Percentiles rank a stretch among this genome's conserved stretches.
These are phyloP conservation scores for Ceratobasidium sp. DNA, from an alignment of 1,284 basidiomycete species.

Conservation along the genomic window DNA sequence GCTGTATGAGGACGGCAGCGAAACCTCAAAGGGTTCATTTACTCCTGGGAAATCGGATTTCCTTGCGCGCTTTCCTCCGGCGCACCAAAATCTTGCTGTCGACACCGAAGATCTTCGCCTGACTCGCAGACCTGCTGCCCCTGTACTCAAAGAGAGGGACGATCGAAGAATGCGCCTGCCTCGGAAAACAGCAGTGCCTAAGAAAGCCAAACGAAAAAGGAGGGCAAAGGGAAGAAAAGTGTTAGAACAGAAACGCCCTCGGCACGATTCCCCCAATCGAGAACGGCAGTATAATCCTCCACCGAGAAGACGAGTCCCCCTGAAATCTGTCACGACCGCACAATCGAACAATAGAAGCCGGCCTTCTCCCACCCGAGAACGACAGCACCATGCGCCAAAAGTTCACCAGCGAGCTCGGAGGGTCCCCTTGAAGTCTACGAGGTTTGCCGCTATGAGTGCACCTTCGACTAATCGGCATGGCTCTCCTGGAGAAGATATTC, in stretches of 20 bases:
- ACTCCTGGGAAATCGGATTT: conserved; percentile 1
- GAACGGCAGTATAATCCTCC: neutral
- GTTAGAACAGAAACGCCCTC: conserved; percentile 17
- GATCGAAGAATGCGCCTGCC: conserved; percentile 5
- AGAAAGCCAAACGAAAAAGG: conserved; percentile 14
- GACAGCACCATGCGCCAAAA: too few relatives aligned
- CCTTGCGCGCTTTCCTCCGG: neutral
- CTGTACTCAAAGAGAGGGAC: conserved; percentile 18
- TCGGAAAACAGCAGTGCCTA: conserved; percentile 3
- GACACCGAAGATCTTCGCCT: neutral
- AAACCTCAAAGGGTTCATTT: conserved; percentile 13
- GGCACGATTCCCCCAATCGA: neutral
- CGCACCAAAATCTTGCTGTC: neutral
- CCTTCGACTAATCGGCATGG: conserved; percentile 1
- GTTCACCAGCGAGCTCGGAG: neutral
- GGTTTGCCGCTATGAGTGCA: conserved; percentile 7
- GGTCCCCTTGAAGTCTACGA: neutral
- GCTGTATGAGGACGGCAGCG: conserved; percentile 22
- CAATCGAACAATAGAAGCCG: neutral
- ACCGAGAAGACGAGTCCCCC: neutral
- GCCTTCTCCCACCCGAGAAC: neutral
- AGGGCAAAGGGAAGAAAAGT: conserved; percentile 9
- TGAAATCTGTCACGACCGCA: neutral
- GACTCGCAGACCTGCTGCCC: conserved; percentile 27
- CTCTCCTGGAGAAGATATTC: neutral